phyloP scores from a whole-genome alignment of 139 green algal species.

The Volvox reticuliferus region DNA sequence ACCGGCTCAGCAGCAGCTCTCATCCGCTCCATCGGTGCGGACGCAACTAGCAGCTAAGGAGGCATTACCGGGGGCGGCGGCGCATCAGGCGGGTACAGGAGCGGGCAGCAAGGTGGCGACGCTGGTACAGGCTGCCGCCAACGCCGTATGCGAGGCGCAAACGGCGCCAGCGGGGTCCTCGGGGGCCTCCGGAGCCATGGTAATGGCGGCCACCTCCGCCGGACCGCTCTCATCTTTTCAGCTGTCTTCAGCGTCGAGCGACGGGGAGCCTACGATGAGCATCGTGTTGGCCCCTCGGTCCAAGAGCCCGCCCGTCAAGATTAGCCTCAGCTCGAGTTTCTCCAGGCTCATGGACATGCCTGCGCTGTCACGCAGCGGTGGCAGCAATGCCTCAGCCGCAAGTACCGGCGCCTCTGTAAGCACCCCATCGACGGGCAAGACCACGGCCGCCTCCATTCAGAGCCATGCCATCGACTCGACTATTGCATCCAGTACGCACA shows the following conservation, averaged over 20 bases:
- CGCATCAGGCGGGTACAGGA: neutral
- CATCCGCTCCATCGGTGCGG: too few species aligned
- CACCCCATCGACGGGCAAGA: neutral
- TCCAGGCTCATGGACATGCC: constrained; percentile 31
- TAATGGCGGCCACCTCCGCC: neutral
- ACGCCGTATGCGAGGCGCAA: neutral
- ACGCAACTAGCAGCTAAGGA: neutral
- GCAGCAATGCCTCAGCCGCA: neutral
- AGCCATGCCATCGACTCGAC: constrained; percentile 14
- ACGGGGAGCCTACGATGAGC: neutral
- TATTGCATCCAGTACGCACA: too few species aligned
- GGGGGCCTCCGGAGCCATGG: neutral
- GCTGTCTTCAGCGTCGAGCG: neutral
- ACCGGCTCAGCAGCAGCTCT: neutral
- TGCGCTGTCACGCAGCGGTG: neutral
- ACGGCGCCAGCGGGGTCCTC: neutral
- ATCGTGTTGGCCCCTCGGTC: neutral
- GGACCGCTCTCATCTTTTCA: neutral
- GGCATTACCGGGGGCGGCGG: too few species aligned
- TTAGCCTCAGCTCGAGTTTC: constrained; percentile 30
- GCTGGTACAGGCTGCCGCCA: neutral
- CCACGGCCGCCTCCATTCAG: neutral
- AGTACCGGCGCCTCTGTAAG: neutral
- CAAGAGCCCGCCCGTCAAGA: constrained; percentile 28
- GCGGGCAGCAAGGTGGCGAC: neutral